Evolutionary conservation across 2,329 filamentous ascomycete genomes (phyloP), one percentile per base, ranked within the genome.

Genomic region (Pseudocercospora fuligena): DNA sequence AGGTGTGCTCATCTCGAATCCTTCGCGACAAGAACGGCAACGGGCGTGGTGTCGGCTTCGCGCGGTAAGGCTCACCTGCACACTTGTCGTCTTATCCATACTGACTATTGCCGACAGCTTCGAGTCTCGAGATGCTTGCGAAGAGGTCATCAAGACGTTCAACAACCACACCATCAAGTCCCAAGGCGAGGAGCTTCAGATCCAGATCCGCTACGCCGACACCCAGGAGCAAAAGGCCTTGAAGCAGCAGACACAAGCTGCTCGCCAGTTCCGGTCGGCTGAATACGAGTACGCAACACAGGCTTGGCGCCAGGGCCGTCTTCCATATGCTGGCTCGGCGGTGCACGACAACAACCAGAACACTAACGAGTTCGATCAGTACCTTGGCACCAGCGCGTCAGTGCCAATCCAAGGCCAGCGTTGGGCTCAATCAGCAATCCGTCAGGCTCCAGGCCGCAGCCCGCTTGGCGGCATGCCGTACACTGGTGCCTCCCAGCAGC

Each of bases 41-140:
- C 76, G 97, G 94, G 79, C 94, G 96, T 74, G 94, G 96, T 73
- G 95, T 99, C 77, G 95, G 95, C 43, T 99, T 99, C 82, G 94
- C 94, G 80, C 91, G 95, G 94, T 97, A 84, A 76, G 87, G 7
- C 78, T 63, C 36, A 58, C 25, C 8, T 63, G 21, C 16, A 40
- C 27, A 23, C 63, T 7, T 12, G 51, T 9, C 25, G 58, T 25
- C 49, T 64, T 69, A n/a, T 71, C 12, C 21, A n/a, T 29, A 68
- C 75, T 71, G 62, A 71, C 58, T 60, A 27, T 62, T 12, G 5
- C 53, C 56, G 21, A 16, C 70, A 98, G 94, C 33, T 99, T 99
- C 74, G 93, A 97, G 80, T 86, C 82, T 67, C 94, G 94, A 57
- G 92, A 96, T 0, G 86, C 96, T 72, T 98, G 95, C 73, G 94